phyloP scores from a whole-genome alignment of 305 asterid species.

The Monarda citriodora region DNA sequence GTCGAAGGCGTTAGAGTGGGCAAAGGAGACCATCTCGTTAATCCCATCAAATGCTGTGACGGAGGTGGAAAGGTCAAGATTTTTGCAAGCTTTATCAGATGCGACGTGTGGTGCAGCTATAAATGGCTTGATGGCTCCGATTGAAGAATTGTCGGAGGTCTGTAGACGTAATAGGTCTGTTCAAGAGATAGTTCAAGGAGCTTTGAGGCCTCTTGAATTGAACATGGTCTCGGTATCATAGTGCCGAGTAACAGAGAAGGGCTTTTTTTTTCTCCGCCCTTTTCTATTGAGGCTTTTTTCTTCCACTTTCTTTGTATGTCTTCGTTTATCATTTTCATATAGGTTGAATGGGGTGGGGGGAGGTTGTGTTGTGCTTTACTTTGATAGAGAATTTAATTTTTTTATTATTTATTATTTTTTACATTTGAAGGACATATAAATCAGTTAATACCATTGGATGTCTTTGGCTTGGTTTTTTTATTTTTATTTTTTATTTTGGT shows the following conservation, averaged over 20 bases:
- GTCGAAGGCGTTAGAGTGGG: constrained; percentile 91
- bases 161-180: constrained; percentile 83
- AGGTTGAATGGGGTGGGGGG: constrained; percentile 32
- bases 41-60: constrained; percentile 88
- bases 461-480: too few species aligned
- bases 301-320: constrained; percentile 35
- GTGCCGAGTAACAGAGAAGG: constrained; percentile 48
- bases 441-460: constrained; percentile 1
- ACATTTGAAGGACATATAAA: constrained; percentile 16
- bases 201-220: constrained; percentile 77
- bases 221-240: constrained; percentile 54
- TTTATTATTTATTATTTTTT: background rate
- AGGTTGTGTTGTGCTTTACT: constrained; percentile 39
- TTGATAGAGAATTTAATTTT: constrained; percentile 4
- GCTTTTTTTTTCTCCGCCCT: constrained; percentile 63
- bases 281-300: constrained; percentile 40
- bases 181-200: constrained; percentile 89
- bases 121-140: constrained; percentile 57
- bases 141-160: constrained; percentile 78
- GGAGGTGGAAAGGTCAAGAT: constrained; percentile 60
- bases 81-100: constrained; percentile 71
- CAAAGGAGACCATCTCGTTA: constrained; percentile 68
- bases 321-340: constrained; percentile 33
- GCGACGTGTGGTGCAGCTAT: constrained; percentile 58
- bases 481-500: too few species aligned